Evolutionary conservation across 768 basidiomycete genomes (phyloP), one percentile per base, ranked within the genome.

Genomic region (Coprinopsis marcescibilis): DNA sequence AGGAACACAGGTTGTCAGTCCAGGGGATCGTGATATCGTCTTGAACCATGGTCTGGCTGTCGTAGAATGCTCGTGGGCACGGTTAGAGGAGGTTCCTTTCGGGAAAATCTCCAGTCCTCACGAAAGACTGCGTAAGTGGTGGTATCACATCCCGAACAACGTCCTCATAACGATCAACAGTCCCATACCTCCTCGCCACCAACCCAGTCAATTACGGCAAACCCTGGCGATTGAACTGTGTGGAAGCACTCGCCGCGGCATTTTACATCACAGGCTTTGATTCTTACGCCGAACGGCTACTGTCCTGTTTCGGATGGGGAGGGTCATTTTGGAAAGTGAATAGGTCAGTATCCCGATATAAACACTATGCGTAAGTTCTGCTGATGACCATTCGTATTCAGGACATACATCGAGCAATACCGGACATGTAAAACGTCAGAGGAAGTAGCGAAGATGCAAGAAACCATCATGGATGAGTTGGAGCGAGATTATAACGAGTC

Each of bases 11-110:
- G 69, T 86, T 19, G 75, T 97, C 17, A 87, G 82, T 37, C 92
- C 91, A 1, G 76, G 83, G 1, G 96, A 99, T 59, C 76, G 80
- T n/a, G 82, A 85, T 3, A 79, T 94, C 47, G 70, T 98, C 7
- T 68, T 76, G 0, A 70, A 73, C 36, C 69, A 71, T 26, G 96
- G 96, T 0, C 66, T 97, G 4, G 96, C 95, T 1, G 96, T 99
- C n/a, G 90, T 99, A 2, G 96, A 99, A 61, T 98, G 95, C 62
- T 95, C 91, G 3, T 99, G 96, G 96, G 95, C 96, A 1, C 78
- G 93, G 17, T 65, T 98, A 6, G 90, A 90, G 37, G 96, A 98
- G 47, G 84, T 99, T 6, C 96, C 96, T 1, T 99, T 96, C 60
- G 70, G 75, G 42, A 98, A 97, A 68, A 95, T 98, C 52, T 76